Evolutionary conservation across 1,284 basidiomycete genomes (phyloP).

Genomic region (Trichosporon sp.): DNA sequence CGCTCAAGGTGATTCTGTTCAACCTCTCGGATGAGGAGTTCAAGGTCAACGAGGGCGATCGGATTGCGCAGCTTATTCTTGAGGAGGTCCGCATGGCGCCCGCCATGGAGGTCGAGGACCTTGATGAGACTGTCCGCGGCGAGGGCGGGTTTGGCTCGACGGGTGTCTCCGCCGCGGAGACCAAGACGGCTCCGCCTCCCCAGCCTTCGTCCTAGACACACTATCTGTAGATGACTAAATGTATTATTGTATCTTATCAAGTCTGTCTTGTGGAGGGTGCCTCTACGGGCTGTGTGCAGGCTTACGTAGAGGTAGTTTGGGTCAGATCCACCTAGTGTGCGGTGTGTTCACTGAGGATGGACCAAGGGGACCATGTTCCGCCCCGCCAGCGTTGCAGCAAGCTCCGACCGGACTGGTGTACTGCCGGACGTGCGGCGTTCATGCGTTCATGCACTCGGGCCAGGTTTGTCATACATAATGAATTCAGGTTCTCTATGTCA

Average conservation of each 20-base stretch:
- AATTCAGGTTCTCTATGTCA: neutral
- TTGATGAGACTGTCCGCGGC: constrained; percentile 83
- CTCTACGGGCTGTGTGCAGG: no score
- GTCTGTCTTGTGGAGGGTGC: no score
- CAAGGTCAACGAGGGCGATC: constrained; percentile 88
- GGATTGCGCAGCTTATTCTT: constrained; percentile 91
- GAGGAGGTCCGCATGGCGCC: constrained; percentile 88
- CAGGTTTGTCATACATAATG: neutral
- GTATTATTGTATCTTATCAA: neutral
- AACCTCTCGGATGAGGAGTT: constrained; percentile 90
- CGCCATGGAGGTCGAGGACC: constrained; percentile 78
- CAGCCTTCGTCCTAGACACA: neutral
- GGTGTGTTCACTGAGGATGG: no score
- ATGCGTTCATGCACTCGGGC: neutral
- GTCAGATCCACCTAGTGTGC: no score
- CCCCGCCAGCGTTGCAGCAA: neutral
- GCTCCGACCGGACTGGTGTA: neutral
- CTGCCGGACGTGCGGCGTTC: neutral
- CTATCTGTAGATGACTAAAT: no score
- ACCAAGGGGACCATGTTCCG: neutral
- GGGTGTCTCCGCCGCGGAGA: constrained; percentile 57
- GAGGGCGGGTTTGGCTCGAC: constrained; percentile 91
- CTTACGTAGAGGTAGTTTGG: no score
- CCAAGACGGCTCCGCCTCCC: neutral
- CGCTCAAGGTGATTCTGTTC: constrained; percentile 89